Evolutionary conservation across 129 eudicot genomes (phyloP).

Genomic region (Sambucus nigra): DNA sequence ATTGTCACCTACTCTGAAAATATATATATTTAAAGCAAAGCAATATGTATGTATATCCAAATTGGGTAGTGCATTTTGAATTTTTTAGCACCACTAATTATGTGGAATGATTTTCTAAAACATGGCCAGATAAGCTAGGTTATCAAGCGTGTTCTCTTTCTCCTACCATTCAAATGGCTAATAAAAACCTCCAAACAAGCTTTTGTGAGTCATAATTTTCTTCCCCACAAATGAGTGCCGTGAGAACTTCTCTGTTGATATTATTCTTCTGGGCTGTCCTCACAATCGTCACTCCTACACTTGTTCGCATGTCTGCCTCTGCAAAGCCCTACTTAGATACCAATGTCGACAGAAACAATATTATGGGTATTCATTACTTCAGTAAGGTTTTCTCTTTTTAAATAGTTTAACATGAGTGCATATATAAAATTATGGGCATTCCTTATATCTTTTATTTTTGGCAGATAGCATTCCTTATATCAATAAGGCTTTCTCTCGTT

Average conservation of each 20-base stretch:
- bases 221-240: conserved; percentile 33
- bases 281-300: conserved; percentile 57
- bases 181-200: conserved; percentile 16
- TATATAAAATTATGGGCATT: neutral
- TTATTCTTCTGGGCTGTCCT: conserved; percentile 63
- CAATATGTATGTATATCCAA: conserved; percentile 1
- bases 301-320: conserved; percentile 53
- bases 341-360: conserved; percentile 21
- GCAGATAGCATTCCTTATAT: too few species aligned
- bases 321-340: conserved; percentile 29
- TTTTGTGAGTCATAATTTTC: conserved; percentile 9
- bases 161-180: conserved; percentile 24
- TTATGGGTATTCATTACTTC: neutral
- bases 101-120: conserved; percentile 5
- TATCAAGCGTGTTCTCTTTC: conserved; percentile 22
- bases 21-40: conserved; percentile 6
- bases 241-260: conserved; percentile 46
- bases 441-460: too few species aligned
- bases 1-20: conserved; percentile 11
- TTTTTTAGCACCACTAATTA: conserved; percentile 17
- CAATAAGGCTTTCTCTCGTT: too few species aligned
- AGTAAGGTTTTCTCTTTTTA: neutral
- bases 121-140: conserved; percentile 39
- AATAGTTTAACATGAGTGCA: neutral
- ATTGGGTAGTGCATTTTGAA: conserved; percentile 24